phyloP scores from a whole-genome alignment of 208 protist genomes.

The Crithidia brevicula region DNA sequence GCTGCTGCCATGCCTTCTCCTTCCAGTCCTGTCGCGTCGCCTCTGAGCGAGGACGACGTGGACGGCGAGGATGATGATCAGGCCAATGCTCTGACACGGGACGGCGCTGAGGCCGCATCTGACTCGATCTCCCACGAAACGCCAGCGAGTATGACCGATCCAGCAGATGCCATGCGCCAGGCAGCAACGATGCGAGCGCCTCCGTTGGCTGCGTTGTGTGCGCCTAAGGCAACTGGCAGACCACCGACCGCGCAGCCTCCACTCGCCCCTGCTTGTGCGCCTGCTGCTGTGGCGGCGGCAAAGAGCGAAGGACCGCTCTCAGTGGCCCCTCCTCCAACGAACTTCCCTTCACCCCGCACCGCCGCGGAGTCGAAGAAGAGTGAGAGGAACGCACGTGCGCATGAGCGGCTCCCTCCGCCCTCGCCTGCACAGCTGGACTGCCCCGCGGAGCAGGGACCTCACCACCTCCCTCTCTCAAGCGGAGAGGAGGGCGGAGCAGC shows the following conservation, averaged over 20 bases:
- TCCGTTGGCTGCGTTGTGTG: no score
- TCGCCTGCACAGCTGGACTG: slow-evolving; percentile 24
- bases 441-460: neutral
- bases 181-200: no score
- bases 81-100: neutral
- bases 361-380: no score
- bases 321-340: neutral
- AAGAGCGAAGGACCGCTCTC: neutral
- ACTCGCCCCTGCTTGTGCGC: neutral
- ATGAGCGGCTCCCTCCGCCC: slow-evolving; percentile 24
- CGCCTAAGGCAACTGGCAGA: no score
- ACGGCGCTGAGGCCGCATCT: neutral
- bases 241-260: no score
- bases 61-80: neutral
- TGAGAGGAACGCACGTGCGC: no score
- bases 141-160: no score
- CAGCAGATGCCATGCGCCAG: no score
- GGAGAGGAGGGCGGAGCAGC: no score
- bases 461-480: no score
- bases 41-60: slow-evolving; percentile 4
- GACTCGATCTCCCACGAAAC: no score
- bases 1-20: slow-evolving; percentile 31
- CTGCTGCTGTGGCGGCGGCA: neutral
- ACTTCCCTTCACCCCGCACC: no score
- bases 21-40: slow-evolving; percentile 25